A percentile compares a stretch with the other conserved stretches of the same genome.
Evolutionary conservation across 2,329 filamentous ascomycete species (phyloP).

Genomic region (Aspergillus sp.): DNA sequence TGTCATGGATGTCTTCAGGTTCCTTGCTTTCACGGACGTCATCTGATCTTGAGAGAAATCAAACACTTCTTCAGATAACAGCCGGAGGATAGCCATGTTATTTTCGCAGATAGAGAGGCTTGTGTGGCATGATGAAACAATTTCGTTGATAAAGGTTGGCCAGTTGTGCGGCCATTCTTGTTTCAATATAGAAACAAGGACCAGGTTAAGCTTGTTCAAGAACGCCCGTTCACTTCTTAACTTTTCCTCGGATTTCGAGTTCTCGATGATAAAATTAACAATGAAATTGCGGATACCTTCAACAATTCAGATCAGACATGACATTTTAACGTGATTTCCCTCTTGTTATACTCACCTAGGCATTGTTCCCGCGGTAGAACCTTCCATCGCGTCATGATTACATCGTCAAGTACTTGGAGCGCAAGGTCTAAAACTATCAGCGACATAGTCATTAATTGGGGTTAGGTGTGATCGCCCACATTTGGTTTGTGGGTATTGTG

Average conservation of each 20-base stretch:
- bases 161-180: conserved; percentile 99
- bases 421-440: conserved; percentile 69
- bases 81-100: conserved; percentile 96
- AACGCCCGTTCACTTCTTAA: conserved; percentile 82
- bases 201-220: conserved; percentile 96
- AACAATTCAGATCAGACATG: conserved; percentile 5
- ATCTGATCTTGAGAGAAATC: conserved; percentile 98
- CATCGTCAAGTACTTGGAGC: conserved; percentile 93
- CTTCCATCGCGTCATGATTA: conserved; percentile 99
- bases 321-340: background rate
- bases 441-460: conserved; percentile 9
- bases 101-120: conserved; percentile 98
- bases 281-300: conserved; percentile 97
- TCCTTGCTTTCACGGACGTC: conserved; percentile 96
- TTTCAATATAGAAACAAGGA: conserved; percentile 95
- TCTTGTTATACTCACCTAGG: conserved; percentile 61
- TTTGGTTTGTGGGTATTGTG: conserved; percentile 93
- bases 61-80: conserved; percentile 97
- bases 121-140: conserved; percentile 92
- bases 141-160: conserved; percentile 99
- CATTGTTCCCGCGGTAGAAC: conserved; percentile 94
- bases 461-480: conserved; percentile 58
- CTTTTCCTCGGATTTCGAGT: conserved; percentile 84
- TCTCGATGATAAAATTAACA: conserved; percentile 96
- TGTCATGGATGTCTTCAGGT: conserved; percentile 98